Evolutionary conservation across 768 basidiomycete genomes (phyloP).

Genomic region (Postia placenta): DNA sequence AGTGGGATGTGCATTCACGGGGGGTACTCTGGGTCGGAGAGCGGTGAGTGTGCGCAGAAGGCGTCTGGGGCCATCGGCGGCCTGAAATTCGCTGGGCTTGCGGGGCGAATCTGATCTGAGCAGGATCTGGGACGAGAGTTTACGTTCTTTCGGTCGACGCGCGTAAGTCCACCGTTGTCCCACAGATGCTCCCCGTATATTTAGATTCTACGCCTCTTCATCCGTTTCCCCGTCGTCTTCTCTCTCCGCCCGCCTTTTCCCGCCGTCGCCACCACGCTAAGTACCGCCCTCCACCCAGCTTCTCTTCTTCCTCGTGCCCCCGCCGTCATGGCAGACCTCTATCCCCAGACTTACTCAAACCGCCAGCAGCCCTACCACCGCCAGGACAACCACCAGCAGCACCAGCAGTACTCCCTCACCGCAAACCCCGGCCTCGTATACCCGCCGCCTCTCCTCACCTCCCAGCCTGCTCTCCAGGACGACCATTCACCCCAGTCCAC

Average conservation of each 20-base stretch:
- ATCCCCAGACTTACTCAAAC: slow-evolving; percentile 33
- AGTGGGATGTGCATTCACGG: slow-evolving; percentile 1
- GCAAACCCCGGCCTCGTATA: slow-evolving; percentile 19
- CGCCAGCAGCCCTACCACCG: slow-evolving; percentile 40
- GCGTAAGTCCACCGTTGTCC: slow-evolving; percentile 8
- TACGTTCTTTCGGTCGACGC: slow-evolving; percentile 1
- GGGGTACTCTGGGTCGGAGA: too few species aligned
- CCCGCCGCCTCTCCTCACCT: slow-evolving; percentile 19
- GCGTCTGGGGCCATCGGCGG: neutral
- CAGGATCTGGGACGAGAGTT: neutral
- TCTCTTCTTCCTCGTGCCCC: slow-evolving; percentile 10
- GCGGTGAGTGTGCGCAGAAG: neutral
- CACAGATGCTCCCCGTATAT: slow-evolving; percentile 2
- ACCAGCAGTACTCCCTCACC: slow-evolving; percentile 20
- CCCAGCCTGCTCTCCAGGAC: slow-evolving; percentile 14
- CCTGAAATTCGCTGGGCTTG: neutral
- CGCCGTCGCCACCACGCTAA: neutral
- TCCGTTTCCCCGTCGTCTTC: slow-evolving; percentile 1
- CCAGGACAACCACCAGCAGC: slow-evolving; percentile 17
- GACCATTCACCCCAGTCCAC: slow-evolving; percentile 9
- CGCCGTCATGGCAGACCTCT: slow-evolving; percentile 38
- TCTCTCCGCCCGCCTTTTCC: neutral
- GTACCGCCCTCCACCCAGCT: neutral
- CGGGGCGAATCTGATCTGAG: neutral
- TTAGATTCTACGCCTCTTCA: slow-evolving; percentile 1